These are phyloP conservation scores for Rhodotorula sphaerocarpa DNA, from an alignment of 768 basidiomycete genomes.

Conservation along the genomic window DNA sequence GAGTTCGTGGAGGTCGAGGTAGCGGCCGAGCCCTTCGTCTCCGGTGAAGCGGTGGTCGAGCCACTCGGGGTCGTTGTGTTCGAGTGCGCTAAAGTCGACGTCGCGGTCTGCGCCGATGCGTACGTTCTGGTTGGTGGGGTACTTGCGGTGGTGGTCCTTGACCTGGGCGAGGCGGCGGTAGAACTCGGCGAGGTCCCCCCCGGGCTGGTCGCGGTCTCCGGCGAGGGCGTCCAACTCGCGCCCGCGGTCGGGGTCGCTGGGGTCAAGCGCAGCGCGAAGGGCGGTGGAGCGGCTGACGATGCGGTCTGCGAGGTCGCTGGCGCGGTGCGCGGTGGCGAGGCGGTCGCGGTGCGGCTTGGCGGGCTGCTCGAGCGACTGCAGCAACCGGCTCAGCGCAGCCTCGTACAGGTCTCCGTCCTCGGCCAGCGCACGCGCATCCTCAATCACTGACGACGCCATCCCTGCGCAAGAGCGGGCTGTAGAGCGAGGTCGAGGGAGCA, in stretches of 20 bases:
- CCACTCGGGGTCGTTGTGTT: conserved; percentile 27
- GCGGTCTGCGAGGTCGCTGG: conserved; percentile 77
- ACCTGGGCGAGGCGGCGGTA: conserved; percentile 91
- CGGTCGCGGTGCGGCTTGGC: conserved; percentile 33
- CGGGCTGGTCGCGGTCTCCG: conserved; percentile 25
- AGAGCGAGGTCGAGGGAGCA: not conserved
- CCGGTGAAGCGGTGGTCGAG: conserved; percentile 70
- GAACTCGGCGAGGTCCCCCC: conserved; percentile 73
- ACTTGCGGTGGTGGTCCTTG: conserved; percentile 91
- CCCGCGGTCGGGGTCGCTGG: conserved; percentile 20
- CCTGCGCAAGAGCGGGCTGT: not conserved
- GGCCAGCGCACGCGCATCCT: conserved; percentile 88
- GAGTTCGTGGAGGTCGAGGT: conserved; percentile 81
- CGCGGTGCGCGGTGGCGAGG: conserved; percentile 74
- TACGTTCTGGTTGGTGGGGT: conserved; percentile 65
- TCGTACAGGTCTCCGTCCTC: conserved; percentile 92
- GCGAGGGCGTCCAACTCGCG: conserved; percentile 37
- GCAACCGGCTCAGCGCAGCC: conserved; percentile 69
- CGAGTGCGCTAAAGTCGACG: conserved; percentile 54
- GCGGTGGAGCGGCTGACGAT: conserved; percentile 50
- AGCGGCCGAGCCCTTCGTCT: conserved; percentile 89
- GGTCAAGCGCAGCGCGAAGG: conserved; percentile 15
- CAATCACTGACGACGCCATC: conserved; percentile 57
- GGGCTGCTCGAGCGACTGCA: conserved; percentile 48
- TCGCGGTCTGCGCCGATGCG: conserved; percentile 14